Base-by-base conservation (phyloP, 1,284 basidiomycete species). In the Ustilago bromivora region DNA sequence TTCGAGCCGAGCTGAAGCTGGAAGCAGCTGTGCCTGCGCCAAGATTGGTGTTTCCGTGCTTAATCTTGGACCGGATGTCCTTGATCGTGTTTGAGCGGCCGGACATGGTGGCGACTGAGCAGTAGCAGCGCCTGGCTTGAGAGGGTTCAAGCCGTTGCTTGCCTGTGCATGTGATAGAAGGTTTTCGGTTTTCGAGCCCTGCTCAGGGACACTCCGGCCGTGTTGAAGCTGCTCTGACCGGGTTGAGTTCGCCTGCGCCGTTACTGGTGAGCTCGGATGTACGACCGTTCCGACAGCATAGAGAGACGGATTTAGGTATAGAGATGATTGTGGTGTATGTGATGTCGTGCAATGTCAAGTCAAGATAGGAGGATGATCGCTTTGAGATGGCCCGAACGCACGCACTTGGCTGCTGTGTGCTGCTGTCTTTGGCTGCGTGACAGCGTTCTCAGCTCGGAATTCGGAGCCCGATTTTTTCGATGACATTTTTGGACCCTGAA, bases 51-150 rank as follows among this genome's bases (percentile, higher is more conserved):
- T 85, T 85, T 47, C 82, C 80, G 64, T 85, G 84, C 56, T 82
- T 82, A 75, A 85, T 85, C 62, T 76, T 73, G 70, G 84, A 80
- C 13, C 84, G 80, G 49, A 82, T 57, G 61, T 84, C 79, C 71
- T 78, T 82, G 58, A 76, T 67, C 28, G 77, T 65, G 6, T 65
- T 67, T 10, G 69, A 64, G 36, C 76, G 71, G 35, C 64, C 58
- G 4, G 72, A 70, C 75, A 77, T 77, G 65, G 31, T 64, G 51
- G 34, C 28, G 3, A 34, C 7, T 19, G 3, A 23, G 47, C 2
- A 19, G 32, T 38, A 54, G 9, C 15, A 46, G 35, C 11, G 17
- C 46, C 31, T 17, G 35, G 34, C 46, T 51, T 32, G 43, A 46
- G 6, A 6, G n/a, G 19, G 43, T 8, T 46, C n/a, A 46, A 46